Percentiles rank a stretch among this genome's conserved stretches.
phyloP scores from a whole-genome alignment of 306 rosid genomes.

The Vigna trinervia region DNA sequence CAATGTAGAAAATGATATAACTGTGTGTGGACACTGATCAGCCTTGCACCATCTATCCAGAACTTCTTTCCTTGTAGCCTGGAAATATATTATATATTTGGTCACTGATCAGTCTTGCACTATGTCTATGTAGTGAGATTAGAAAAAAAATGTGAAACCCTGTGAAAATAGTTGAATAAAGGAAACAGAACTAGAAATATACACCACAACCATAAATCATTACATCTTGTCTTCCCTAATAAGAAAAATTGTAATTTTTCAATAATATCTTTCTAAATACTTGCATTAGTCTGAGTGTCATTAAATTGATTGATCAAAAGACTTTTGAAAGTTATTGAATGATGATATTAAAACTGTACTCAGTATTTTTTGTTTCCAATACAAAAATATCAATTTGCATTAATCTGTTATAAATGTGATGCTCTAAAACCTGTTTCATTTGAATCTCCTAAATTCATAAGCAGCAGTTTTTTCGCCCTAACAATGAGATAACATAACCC shows the following conservation, averaged over 20 bases:
- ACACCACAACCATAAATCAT: neutral
- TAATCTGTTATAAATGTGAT: neutral
- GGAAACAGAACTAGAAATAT: constrained; percentile 20
- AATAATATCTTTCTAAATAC: constrained; percentile 16
- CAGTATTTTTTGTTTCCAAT: neutral
- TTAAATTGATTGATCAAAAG: constrained; percentile 13
- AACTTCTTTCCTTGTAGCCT: constrained; percentile 16
- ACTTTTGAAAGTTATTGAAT: constrained; percentile 21
- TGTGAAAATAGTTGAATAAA: constrained; percentile 12
- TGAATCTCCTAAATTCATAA: constrained; percentile 29
- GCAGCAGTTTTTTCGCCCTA: constrained; percentile 22
- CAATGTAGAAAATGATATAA: neutral
- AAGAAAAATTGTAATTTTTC: constrained; percentile 5
- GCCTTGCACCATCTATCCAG: neutral
- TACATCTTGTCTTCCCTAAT: constrained; percentile 15
- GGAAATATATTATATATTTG: neutral
- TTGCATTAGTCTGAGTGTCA: neutral
- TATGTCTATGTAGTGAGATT: neutral
- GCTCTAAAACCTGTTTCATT: constrained; percentile 19
- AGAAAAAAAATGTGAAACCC: neutral
- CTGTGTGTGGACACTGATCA: too few species aligned
- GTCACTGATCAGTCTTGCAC: neutral
- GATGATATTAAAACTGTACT: constrained; percentile 17
- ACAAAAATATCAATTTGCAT: constrained; percentile 24
- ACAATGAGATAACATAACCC: neutral